Conservation (phyloP, 441 rosid genomes). For the Eruca vesicaria region DNA sequence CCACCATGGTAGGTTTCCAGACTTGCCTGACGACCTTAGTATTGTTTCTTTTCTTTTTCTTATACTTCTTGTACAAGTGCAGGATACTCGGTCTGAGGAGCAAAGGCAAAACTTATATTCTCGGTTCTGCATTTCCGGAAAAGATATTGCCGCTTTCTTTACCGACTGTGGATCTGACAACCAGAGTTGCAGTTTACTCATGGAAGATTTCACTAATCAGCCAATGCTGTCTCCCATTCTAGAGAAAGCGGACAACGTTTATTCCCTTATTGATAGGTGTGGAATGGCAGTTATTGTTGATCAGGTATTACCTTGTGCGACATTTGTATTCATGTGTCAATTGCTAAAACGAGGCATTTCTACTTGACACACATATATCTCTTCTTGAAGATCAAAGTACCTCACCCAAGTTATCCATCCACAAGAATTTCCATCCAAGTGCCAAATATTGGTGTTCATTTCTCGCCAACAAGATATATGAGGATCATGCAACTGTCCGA, state of each 20-base stretch:
- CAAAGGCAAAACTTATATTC: constrained; percentile 85
- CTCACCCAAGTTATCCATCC: constrained; percentile 88
- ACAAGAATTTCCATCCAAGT: constrained; percentile 93
- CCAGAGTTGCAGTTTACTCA: constrained; percentile 42
- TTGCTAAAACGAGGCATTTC: constrained; percentile 10
- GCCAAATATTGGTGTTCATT: constrained; percentile 95
- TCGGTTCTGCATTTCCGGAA: constrained; percentile 90
- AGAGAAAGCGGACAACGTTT: constrained; percentile 50
- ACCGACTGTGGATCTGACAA: constrained; percentile 63
- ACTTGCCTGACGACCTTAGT: constrained; percentile 22
- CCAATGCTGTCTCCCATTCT: constrained; percentile 41
- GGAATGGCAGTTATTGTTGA: constrained; percentile 97
- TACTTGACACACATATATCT: constrained; percentile 20
- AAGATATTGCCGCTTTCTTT: constrained; percentile 97
- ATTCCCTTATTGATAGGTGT: constrained; percentile 92
- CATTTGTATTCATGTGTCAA: constrained; percentile 19
- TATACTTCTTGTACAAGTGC: constrained; percentile 36
- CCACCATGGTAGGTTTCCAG: constrained; percentile 65
- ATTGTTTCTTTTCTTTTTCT: constrained; percentile 28
- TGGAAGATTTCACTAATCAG: constrained; percentile 45
- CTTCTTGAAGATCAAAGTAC: constrained; percentile 75
- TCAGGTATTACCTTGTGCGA: constrained; percentile 56
- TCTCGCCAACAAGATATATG: constrained; percentile 84
- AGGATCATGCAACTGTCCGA: constrained; percentile 74
- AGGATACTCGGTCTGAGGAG: constrained; percentile 79